Evolutionary conservation across 805 yeast species (phyloP).

Genomic region (Cyberlindnera galapagoensis): DNA sequence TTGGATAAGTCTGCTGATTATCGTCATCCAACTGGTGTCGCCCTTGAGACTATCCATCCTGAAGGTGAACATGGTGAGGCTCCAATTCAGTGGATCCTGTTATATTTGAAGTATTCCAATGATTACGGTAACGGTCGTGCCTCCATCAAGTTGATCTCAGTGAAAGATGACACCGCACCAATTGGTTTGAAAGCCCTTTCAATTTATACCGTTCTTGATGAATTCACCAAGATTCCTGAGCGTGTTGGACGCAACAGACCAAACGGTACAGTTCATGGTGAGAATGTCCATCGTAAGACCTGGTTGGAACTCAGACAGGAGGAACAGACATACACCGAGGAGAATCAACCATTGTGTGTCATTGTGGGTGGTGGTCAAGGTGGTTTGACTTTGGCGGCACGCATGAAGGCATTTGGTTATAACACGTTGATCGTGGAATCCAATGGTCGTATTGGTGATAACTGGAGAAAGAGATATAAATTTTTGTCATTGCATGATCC

Average conservation of each 20-base stretch:
- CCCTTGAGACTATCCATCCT: conserved; percentile 24
- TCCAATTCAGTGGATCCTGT: conserved; percentile 32
- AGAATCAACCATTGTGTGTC: conserved; percentile 35
- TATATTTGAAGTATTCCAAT: conserved; percentile 26
- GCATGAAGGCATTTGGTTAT: conserved; percentile 36
- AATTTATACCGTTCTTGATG: conserved; percentile 30
- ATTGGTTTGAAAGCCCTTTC: conserved; percentile 28
- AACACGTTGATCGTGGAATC: conserved; percentile 34
- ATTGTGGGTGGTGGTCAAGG: conserved; percentile 44
- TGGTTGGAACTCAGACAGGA: conserved; percentile 31
- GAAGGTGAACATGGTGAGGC: conserved; percentile 17
- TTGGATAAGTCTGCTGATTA: conserved; percentile 27
- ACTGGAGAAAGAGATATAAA: conserved; percentile 40
- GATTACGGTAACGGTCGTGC: conserved; percentile 31
- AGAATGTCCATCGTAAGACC: conserved; percentile 30
- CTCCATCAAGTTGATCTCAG: conserved; percentile 26
- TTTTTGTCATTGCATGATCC: conserved; percentile 42
- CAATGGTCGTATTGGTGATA: conserved; percentile 35
- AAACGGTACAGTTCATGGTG: conserved; percentile 34
- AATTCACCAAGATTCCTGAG: conserved; percentile 29
- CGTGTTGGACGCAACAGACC: conserved; percentile 27
- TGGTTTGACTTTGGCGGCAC: conserved; percentile 37
- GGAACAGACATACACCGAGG: conserved; percentile 26
- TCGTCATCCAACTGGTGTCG: conserved; percentile 26
- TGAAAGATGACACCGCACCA: conserved; percentile 23